Percentiles rank a stretch among this genome's conserved stretches.
phyloP scores from a whole-genome alignment of 768 basidiomycete genomes.

The Sporobolomyces pararoseus region DNA sequence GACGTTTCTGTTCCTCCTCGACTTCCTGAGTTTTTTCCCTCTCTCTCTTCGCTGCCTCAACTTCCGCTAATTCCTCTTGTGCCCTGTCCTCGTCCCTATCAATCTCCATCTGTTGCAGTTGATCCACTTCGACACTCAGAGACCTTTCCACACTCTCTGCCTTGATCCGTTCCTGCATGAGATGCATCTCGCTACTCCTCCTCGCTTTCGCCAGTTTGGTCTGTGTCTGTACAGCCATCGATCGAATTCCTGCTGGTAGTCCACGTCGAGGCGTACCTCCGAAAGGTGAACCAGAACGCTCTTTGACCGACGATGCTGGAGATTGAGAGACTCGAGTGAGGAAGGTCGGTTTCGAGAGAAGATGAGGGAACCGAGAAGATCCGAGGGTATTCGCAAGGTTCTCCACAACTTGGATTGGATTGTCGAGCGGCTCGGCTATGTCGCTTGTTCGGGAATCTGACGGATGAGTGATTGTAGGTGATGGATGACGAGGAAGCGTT shows the following conservation, averaged over 20 bases:
- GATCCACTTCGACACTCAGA: background rate
- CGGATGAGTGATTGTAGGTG: no score
- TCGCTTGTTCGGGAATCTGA: no score
- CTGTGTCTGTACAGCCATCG: background rate
- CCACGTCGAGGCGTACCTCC: background rate
- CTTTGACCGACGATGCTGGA: background rate
- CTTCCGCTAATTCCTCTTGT: background rate
- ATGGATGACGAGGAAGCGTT: no score
- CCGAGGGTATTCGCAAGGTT: no score
- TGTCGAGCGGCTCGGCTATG: no score
- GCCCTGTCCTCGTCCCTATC: background rate
- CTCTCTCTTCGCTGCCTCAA: no score
- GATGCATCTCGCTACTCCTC: background rate
- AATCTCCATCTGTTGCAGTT: background rate
- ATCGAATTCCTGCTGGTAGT: background rate
- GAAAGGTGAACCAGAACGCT: background rate
- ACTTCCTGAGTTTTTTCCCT: background rate
- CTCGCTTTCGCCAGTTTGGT: background rate
- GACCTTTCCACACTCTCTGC: background rate
- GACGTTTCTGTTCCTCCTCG: background rate
- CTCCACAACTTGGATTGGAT: no score
- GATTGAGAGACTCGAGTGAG: background rate
- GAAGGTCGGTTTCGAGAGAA: conserved; percentile 1
- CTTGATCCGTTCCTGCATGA: background rate
- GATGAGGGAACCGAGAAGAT: background rate